phyloP scores from a whole-genome alignment of 1,139 yeast species.

The Debaryomycetaceae sp. region DNA sequence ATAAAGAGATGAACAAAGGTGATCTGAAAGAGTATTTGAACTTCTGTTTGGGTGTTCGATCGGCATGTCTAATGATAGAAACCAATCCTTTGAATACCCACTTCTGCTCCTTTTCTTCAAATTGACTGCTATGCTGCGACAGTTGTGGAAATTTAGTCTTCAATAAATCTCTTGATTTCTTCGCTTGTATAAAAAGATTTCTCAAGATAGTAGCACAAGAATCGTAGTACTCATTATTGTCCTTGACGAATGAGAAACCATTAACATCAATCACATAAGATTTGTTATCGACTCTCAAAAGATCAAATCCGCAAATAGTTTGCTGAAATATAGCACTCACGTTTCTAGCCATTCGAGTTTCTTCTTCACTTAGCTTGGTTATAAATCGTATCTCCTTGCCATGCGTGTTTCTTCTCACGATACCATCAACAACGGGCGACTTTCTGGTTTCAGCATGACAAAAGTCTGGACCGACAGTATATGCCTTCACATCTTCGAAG shows the following conservation, averaged over 20 bases:
- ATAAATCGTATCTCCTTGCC: conserved; percentile 94
- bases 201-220: conserved; percentile 76
- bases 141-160: conserved; percentile 38
- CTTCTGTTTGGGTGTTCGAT: conserved; percentile 98
- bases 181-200: conserved; percentile 62
- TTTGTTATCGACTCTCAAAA: conserved; percentile 81
- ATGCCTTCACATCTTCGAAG: conserved; percentile 97
- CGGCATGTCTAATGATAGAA: conserved; percentile 93
- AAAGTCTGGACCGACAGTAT: conserved; percentile 85
- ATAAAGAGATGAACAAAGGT: conserved; percentile 76
- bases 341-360: conserved; percentile 72
- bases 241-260: conserved; percentile 97
- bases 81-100: conserved; percentile 97
- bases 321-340: conserved; percentile 80
- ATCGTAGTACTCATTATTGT: conserved; percentile 82
- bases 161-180: conserved; percentile 40
- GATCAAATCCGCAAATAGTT: conserved; percentile 97
- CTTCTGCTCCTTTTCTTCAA: conserved; percentile 84
- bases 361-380: conserved; percentile 73
- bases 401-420: conserved; percentile 93
- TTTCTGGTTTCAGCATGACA: conserved; percentile 99
- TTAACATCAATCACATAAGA: conserved; percentile 96
- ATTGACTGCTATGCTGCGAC: conserved; percentile 40
- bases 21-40: conserved; percentile 93
- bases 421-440: conserved; percentile 98